A percentile compares a stretch with the other conserved stretches of the same genome.
Evolutionary conservation across 2,329 filamentous ascomycete species (phyloP).

Genomic region (Ophidiomyces ophidiicola): DNA sequence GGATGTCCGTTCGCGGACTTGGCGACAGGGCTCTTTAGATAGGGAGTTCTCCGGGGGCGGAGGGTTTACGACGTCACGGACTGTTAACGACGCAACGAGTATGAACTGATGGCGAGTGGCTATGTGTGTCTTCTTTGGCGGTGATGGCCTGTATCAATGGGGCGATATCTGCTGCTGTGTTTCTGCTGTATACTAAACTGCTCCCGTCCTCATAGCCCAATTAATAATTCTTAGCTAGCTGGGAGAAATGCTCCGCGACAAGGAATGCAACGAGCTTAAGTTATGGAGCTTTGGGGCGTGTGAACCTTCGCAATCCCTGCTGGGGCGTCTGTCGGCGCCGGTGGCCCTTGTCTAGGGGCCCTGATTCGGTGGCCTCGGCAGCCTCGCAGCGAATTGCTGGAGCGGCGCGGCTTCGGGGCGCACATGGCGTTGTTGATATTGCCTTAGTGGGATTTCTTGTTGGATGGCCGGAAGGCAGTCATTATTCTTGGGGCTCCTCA

Average conservation of each 20-base stretch:
- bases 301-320: constrained; percentile 8
- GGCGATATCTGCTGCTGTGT: too few species aligned
- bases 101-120: too few species aligned
- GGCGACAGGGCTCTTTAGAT: not conserved
- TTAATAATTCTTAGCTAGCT: too few species aligned
- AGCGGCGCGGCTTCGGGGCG: not conserved
- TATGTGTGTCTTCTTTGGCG: too few species aligned
- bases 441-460: constrained; percentile 6
- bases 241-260: not conserved
- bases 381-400: constrained; percentile 3
- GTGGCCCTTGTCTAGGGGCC: constrained; percentile 5
- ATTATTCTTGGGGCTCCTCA: constrained; percentile 1
- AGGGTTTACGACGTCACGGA: constrained; percentile 11
- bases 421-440: constrained; percentile 6
- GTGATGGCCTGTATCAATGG: too few species aligned
- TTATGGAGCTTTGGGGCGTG: constrained; percentile 1
- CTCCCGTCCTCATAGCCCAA: too few species aligned
- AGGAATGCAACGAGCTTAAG: constrained; percentile 6
- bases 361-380: constrained; percentile 5
- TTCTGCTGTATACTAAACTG: too few species aligned
- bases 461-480: not conserved
- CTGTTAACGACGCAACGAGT: too few species aligned
- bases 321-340: constrained; percentile 6
- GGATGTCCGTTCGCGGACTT: not conserved
- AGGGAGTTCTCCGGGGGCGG: constrained; percentile 1